These are phyloP conservation scores for Tetrapisispora taiwanensis DNA, from an alignment of 805 yeast genomes.

Conservation along the genomic window DNA sequence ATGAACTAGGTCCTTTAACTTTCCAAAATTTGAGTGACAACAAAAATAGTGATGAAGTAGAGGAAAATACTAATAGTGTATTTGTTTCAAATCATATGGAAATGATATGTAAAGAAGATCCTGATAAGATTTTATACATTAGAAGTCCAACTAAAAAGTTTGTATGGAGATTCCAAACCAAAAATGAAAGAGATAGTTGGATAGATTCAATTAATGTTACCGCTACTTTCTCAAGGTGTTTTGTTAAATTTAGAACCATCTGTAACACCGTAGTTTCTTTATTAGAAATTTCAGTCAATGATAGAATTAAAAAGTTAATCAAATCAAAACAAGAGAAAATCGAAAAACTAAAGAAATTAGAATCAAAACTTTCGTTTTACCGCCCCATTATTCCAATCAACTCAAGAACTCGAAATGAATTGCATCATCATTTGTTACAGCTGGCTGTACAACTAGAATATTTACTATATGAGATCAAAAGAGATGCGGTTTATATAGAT, in stretches of 20 bases:
- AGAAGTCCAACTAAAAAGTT: conserved; percentile 34
- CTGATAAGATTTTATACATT: conserved; percentile 30
- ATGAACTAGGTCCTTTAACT: conserved; percentile 4
- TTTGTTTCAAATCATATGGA: not conserved
- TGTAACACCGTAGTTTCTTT: conserved; percentile 23
- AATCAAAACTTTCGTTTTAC: conserved; percentile 32
- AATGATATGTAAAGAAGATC: conserved; percentile 1
- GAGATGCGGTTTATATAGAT: conserved; percentile 33
- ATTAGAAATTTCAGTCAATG: conserved; percentile 21
- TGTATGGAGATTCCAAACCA: conserved; percentile 33
- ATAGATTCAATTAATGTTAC: conserved; percentile 33
- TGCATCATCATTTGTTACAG: conserved; percentile 37
- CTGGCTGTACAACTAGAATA: conserved; percentile 46
- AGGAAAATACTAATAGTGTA: not conserved
- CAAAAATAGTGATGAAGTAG: not conserved
- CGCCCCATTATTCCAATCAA: conserved; percentile 45
- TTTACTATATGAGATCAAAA: conserved; percentile 44
- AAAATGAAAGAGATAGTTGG: conserved; percentile 50
- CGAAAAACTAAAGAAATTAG: conserved; percentile 30
- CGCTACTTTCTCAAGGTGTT: conserved; percentile 20
- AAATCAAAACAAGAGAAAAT: conserved; percentile 29
- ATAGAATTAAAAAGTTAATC: conserved; percentile 29
- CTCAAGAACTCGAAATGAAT: conserved; percentile 40
- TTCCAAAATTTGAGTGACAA: conserved; percentile 3
- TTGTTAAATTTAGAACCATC: conserved; percentile 16